Evolutionary conservation across 768 basidiomycete genomes (phyloP).

Genomic region (Lactarius trivialis): DNA sequence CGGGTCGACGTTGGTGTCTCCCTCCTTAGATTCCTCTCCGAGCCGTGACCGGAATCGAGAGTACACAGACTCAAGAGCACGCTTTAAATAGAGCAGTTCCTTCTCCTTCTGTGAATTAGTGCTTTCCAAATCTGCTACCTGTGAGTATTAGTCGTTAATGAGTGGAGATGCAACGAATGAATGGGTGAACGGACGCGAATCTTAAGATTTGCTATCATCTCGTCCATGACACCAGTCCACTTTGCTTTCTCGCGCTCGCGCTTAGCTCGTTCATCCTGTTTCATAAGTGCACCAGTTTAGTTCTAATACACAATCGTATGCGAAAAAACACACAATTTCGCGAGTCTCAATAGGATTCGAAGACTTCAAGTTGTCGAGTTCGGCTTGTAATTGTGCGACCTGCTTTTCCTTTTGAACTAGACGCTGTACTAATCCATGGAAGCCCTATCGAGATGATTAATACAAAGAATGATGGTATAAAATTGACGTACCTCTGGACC

Average conservation of each 20-base stretch:
- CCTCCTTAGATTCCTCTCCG: slow-evolving; percentile 46
- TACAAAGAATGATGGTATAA: neutral
- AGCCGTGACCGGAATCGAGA: slow-evolving; percentile 63
- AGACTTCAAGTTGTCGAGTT: slow-evolving; percentile 56
- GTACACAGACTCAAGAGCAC: slow-evolving; percentile 83
- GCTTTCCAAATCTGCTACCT: slow-evolving; percentile 53
- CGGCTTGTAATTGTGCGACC: slow-evolving; percentile 63
- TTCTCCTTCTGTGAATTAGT: slow-evolving; percentile 53
- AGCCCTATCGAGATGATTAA: slow-evolving; percentile 38
- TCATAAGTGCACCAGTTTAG: neutral
- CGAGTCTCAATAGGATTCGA: slow-evolving; percentile 50
- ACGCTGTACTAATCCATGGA: slow-evolving; percentile 71
- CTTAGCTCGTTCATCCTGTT: slow-evolving; percentile 64
- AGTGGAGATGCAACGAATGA: neutral
- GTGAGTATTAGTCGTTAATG: slow-evolving; percentile 1
- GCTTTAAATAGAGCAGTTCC: slow-evolving; percentile 69
- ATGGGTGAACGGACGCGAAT: slow-evolving; percentile 44
- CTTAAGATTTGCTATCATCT: slow-evolving; percentile 68
- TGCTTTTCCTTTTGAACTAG: slow-evolving; percentile 83
- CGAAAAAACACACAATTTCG: slow-evolving; percentile 46
- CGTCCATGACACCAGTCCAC: slow-evolving; percentile 66
- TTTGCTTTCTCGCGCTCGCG: slow-evolving; percentile 70
- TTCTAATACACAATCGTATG: neutral
- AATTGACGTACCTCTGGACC: slow-evolving; percentile 47
- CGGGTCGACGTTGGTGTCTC: slow-evolving; percentile 52